A percentile compares a stretch with the other conserved stretches of the same genome.
Evolutionary conservation across 2,329 filamentous ascomycete genomes (phyloP).

Genomic region (Cyclaneusma minus): DNA sequence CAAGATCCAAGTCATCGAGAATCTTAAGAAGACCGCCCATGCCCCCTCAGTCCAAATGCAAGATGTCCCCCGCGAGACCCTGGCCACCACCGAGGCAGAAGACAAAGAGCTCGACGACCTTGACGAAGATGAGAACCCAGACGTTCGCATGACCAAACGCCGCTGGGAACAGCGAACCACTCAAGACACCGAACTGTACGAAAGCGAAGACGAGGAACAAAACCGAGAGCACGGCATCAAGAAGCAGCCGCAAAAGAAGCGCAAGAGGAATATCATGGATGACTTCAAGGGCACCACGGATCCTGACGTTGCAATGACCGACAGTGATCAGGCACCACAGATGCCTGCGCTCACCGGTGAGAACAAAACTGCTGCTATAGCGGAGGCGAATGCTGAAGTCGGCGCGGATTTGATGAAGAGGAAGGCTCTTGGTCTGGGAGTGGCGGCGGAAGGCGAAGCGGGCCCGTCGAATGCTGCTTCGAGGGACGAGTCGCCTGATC

Average conservation of each 20-base stretch:
- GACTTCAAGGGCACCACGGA: conserved; percentile 34
- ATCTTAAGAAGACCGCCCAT: conserved; percentile 71
- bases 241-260: conserved; percentile 29
- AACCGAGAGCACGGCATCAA: conserved; percentile 53
- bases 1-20: conserved; percentile 68
- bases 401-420: conserved; percentile 16
- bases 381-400: conserved; percentile 17
- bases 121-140: conserved; percentile 77
- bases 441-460: conserved; percentile 7
- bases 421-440: conserved; percentile 10
- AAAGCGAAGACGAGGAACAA: conserved; percentile 82
- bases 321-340: conserved; percentile 13
- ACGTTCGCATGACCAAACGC: conserved; percentile 66
- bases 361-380: conserved; percentile 7
- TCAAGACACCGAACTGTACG: conserved; percentile 67
- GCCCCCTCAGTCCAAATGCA: conserved; percentile 87
- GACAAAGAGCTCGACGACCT: conserved; percentile 50
- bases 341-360: conserved; percentile 10
- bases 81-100: conserved; percentile 49
- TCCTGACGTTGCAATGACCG: conserved; percentile 12
- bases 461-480: conserved; percentile 16
- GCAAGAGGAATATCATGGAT: conserved; percentile 43
- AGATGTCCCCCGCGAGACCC: conserved; percentile 49
- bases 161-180: conserved; percentile 67
- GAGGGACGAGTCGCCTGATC: conserved; percentile 12